phyloP scores from a whole-genome alignment of 2,329 filamentous ascomycete species.

The Alternaria sp. region DNA sequence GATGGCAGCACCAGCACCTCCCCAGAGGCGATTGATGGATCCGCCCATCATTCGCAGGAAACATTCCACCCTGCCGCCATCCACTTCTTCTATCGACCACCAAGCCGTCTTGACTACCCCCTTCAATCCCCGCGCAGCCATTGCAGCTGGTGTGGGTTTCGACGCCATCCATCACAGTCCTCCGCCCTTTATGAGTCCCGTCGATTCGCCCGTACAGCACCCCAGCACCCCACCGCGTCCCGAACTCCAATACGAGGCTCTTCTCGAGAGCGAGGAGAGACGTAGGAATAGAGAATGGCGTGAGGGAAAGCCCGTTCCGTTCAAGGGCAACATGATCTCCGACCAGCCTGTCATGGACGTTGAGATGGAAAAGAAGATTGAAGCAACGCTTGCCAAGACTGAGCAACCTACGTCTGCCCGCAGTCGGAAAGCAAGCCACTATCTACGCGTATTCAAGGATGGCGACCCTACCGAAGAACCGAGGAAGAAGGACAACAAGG shows the following conservation, averaged over 20 bases:
- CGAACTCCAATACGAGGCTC: slow-evolving; percentile 34
- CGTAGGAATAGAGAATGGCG: slow-evolving; percentile 60
- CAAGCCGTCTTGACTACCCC: slow-evolving; percentile 43
- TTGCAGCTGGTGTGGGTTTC: slow-evolving; percentile 31
- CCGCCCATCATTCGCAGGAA: slow-evolving; percentile 44
- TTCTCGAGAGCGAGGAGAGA: slow-evolving; percentile 52
- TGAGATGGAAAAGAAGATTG: slow-evolving; percentile 68
- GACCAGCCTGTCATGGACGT: slow-evolving; percentile 55
- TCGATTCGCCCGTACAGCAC: slow-evolving; percentile 46
- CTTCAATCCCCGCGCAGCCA: slow-evolving; percentile 40
- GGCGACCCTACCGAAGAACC: slow-evolving; percentile 64
- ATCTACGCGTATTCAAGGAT: slow-evolving; percentile 70
- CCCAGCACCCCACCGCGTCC: slow-evolving; percentile 41
- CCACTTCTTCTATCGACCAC: slow-evolving; percentile 38
- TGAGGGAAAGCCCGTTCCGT: slow-evolving; percentile 56
- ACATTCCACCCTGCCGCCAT: slow-evolving; percentile 32
- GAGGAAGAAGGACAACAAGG: slow-evolving; percentile 58
- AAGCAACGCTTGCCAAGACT: slow-evolving; percentile 67
- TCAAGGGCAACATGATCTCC: slow-evolving; percentile 47
- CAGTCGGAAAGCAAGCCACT: slow-evolving; percentile 72
- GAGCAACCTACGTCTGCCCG: slow-evolving; percentile 64
- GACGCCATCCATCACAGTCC: slow-evolving; percentile 39
- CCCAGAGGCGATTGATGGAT: slow-evolving; percentile 45
- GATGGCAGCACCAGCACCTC: slow-evolving; percentile 41
- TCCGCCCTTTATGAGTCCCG: slow-evolving; percentile 50